Evolutionary conservation across 768 basidiomycete species (phyloP).

Genomic region (Rhodotorula diobovata): DNA sequence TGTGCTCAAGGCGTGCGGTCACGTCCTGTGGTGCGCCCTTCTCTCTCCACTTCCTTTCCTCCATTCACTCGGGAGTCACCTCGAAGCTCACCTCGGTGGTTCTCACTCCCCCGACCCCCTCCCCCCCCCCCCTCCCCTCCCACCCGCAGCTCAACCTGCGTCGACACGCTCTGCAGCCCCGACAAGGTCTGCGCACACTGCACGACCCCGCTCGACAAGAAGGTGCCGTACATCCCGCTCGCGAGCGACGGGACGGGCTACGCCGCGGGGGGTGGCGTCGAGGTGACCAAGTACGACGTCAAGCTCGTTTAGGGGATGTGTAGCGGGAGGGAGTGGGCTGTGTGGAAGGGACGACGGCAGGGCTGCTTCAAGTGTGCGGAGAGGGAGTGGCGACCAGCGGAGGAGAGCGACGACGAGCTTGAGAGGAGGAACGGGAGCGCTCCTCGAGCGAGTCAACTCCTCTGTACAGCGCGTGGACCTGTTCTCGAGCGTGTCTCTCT

Average conservation of each 20-base stretch:
- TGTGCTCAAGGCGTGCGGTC: conserved; percentile 79
- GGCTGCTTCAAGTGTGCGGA: no score
- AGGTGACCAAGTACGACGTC: conserved; percentile 70
- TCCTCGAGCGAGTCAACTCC: no score
- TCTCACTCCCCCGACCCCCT: no score
- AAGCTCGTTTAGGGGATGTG: conserved; percentile 57
- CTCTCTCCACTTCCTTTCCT: no score
- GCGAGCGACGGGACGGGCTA: conserved; percentile 94
- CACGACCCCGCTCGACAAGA: conserved; percentile 61
- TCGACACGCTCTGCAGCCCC: conserved; percentile 75
- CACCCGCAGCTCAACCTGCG: conserved; percentile 61
- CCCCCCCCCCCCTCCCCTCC: no score
- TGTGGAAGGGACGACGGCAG: no score
- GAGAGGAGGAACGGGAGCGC: no score
- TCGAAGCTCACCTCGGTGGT: not conserved
- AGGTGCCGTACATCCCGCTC: conserved; percentile 71
- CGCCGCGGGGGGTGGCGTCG: conserved; percentile 90
- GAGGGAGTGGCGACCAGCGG: no score
- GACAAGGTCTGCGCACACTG: conserved; percentile 82
- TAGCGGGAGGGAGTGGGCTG: conserved; percentile 57
- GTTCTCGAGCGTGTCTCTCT: no score
- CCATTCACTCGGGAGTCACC: no score
- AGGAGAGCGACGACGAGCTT: no score
- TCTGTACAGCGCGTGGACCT: no score
- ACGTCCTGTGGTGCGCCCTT: conserved; percentile 64